Base-by-base conservation (phyloP, 257 asterid genomes). In the Solanum lycopersicoides region DNA sequence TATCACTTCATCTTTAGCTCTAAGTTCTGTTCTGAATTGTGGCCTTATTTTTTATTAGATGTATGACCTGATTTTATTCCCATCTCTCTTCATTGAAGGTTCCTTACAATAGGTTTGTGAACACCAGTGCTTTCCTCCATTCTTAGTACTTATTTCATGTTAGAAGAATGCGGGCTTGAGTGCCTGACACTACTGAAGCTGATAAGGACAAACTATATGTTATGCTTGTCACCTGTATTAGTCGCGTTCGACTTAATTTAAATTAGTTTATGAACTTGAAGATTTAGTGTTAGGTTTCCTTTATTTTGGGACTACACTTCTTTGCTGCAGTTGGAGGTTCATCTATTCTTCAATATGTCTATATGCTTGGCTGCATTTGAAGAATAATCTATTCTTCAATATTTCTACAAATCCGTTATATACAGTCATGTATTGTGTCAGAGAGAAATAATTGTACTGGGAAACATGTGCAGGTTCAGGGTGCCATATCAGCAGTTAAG, bases 401-500 rank as follows among this genome's bases (percentile, higher is more conserved):
- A 47, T 79, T 35, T 79, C 41, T 45, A 45, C 41, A 2, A 39
- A 28, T 79, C 37, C 39, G 9, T 77, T 15, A 9, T 45, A 44
- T 28, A 16, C n/a, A 45, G 28, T 30, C 8, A 14, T 44, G 63
- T 28, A 25, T 14, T 42, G 60, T 77, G 60, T 44, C 83, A 44
- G 21, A 25, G 53, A 75, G 84, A 79, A 79, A 1, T 45, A 80
- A 80, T 80, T 14, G 50, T 80, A 16, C 42, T 80, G 68, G 84
- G 47, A 86, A 77, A 88, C 28, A 44, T 77, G 35, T 92, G 93
- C 93, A 95, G 99, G 92, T 97, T 79, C 93, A 93, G 90, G 99
- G 94, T 86, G 95, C 98, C 69, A 92, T 95, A 87, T 92, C 98
- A 59, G 98, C 99, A 86, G 85, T 97, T 83, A 92, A 92, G 89